Conservation (phyloP, 2,329 filamentous ascomycete species). For the Cladosporium halotolerans region DNA sequence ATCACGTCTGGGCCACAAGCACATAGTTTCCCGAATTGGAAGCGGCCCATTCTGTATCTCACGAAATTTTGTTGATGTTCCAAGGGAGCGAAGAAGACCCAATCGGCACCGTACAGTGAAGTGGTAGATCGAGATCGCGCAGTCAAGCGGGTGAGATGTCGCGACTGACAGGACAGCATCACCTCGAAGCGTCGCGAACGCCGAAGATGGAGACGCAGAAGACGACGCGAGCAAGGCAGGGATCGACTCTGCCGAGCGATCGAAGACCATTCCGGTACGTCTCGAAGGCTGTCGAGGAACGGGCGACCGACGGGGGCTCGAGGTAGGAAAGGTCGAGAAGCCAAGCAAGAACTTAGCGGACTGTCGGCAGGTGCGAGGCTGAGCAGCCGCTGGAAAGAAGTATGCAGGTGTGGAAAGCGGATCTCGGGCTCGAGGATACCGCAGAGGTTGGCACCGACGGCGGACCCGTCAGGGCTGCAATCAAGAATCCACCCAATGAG, state of each 20-base stretch:
- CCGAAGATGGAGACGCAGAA: background rate
- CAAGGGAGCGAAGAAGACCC: background rate
- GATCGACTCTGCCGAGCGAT: background rate
- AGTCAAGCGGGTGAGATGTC: background rate
- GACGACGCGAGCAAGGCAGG: background rate
- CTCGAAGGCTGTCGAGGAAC: background rate
- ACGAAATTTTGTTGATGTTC: background rate
- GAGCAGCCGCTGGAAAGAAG: background rate
- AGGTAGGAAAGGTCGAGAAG: background rate
- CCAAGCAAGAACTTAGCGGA: background rate
- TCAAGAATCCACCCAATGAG: background rate
- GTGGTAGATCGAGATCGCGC: background rate
- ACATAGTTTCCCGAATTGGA: background rate
- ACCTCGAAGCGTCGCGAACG: background rate
- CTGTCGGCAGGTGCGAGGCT: background rate
- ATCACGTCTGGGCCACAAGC: background rate
- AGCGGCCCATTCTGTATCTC: background rate
- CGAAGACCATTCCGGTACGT: background rate
- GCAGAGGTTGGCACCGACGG: background rate
- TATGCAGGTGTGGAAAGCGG: background rate
- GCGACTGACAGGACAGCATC: background rate
- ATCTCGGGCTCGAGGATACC: background rate
- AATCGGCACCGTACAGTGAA: background rate
- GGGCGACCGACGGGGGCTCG: background rate
- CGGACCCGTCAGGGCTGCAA: constrained; percentile 1